Conservation (phyloP, 179 eudicot species). For the Spergularia azorica region DNA sequence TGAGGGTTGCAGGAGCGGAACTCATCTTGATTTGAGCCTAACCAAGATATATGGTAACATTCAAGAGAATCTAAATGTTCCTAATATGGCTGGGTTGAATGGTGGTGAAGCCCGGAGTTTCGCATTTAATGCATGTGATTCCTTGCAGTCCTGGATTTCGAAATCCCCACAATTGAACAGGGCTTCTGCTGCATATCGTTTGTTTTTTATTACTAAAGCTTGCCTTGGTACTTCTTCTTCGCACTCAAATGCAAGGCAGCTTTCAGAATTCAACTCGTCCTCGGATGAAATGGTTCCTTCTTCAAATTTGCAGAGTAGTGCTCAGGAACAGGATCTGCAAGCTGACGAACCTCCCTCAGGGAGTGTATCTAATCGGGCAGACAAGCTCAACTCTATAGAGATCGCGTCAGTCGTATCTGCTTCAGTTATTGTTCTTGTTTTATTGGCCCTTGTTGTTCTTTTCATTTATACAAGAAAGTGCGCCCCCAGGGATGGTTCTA, state of each 20-base stretch:
- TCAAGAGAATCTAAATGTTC: conserved; percentile 37
- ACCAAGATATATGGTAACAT: conserved; percentile 53
- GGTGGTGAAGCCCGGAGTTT: conserved; percentile 37
- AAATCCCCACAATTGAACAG: conserved; percentile 19
- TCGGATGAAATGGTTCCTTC: conserved; percentile 28
- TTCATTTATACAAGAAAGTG: conserved; percentile 46
- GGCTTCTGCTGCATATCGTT: conserved; percentile 37
- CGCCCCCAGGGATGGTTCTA: conserved; percentile 36
- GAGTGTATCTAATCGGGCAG: conserved; percentile 14
- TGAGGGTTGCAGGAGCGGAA: conserved; percentile 52
- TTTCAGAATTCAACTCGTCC: conserved; percentile 30
- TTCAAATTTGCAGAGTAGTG: conserved; percentile 33
- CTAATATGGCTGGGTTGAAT: conserved; percentile 57
- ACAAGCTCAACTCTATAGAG: conserved; percentile 41
- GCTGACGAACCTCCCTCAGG: conserved; percentile 33
- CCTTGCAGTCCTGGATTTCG: conserved; percentile 23
- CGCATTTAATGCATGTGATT: conserved; percentile 19
- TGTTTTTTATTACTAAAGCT: conserved; percentile 40
- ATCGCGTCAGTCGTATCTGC: conserved; percentile 48
- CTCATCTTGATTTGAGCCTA: conserved; percentile 61
- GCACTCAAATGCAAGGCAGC: conserved; percentile 28
- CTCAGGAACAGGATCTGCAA: conserved; percentile 29
- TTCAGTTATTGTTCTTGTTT: conserved; percentile 44
- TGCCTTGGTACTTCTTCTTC: conserved; percentile 25
- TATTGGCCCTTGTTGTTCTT: conserved; percentile 46